Conservation (phyloP, 495 filamentous ascomycete genomes). For the Daldinia loculata region DNA sequence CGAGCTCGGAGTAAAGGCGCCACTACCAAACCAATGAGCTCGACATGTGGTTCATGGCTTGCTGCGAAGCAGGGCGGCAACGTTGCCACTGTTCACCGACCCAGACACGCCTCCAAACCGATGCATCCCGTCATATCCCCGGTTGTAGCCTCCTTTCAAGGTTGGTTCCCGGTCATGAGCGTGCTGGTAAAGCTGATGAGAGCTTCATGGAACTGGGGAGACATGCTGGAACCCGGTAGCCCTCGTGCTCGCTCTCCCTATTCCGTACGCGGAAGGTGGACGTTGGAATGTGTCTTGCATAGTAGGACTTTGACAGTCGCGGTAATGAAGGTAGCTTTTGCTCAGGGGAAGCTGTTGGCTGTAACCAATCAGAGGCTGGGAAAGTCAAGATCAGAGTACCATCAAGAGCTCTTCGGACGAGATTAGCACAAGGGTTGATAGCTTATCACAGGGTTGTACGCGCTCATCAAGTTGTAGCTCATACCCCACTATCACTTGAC, state of each 20-base stretch:
- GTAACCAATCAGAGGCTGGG: constrained; percentile 37
- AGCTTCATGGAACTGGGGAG: constrained; percentile 26
- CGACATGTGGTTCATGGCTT: constrained; percentile 13
- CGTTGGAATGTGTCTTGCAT: constrained; percentile 43
- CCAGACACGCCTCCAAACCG: constrained; percentile 15
- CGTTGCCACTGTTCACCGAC: constrained; percentile 41
- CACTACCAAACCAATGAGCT: constrained; percentile 12
- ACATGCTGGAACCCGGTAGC: constrained; percentile 20
- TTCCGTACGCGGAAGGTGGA: constrained; percentile 45
- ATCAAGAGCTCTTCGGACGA: constrained; percentile 36
- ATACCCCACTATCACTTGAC: constrained; percentile 49
- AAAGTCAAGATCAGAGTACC: constrained; percentile 15
- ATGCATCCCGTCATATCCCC: constrained; percentile 20
- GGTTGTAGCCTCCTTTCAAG: constrained; percentile 16
- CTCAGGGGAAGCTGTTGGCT: constrained; percentile 41
- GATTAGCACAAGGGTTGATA: constrained; percentile 35
- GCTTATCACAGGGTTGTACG: constrained; percentile 46
- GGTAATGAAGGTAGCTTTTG: constrained; percentile 39
- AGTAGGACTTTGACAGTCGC: constrained; percentile 31
- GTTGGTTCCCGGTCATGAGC: constrained; percentile 23
- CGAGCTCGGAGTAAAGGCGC: constrained; percentile 23
- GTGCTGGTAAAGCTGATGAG: constrained; percentile 32
- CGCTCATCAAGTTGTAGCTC: constrained; percentile 36
- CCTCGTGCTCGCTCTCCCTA: constrained; percentile 39
- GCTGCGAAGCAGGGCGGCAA: constrained; percentile 41